phyloP scores from a whole-genome alignment of 345 rosid species.

The Heritiera fomes region DNA sequence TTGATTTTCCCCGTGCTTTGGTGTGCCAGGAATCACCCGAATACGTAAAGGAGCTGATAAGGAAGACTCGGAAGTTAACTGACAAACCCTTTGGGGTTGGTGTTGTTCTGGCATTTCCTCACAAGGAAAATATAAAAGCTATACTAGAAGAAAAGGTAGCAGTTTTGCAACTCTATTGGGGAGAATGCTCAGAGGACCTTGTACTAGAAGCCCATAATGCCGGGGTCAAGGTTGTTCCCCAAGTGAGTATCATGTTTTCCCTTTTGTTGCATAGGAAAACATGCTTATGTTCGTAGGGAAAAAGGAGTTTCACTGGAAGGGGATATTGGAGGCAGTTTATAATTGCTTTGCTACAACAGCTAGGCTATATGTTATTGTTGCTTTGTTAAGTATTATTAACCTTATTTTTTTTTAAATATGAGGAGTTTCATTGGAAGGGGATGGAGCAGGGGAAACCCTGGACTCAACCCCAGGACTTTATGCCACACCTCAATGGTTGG shows the following conservation, averaged over 20 bases:
- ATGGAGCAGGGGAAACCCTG: neutral
- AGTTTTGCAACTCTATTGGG: slow-evolving; percentile 85
- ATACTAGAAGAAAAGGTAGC: slow-evolving; percentile 75
- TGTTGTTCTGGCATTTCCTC: slow-evolving; percentile 78
- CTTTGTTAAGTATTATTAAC: neutral
- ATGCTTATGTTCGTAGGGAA: neutral
- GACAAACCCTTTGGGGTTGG: slow-evolving; percentile 82
- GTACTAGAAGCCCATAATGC: slow-evolving; percentile 58
- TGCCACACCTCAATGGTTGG: neutral
- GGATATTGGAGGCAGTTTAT: too few species aligned
- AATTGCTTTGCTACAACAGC: neutral
- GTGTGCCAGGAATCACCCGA: slow-evolving; percentile 66
- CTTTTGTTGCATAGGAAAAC: neutral
- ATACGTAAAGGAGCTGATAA: slow-evolving; percentile 58
- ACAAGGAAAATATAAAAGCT: slow-evolving; percentile 57
- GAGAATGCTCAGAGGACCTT: slow-evolving; percentile 67
- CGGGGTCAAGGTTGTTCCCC: slow-evolving; percentile 78
- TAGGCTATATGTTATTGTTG: neutral
- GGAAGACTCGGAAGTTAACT: slow-evolving; percentile 65
- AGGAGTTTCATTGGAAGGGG: neutral
- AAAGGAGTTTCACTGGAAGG: too few species aligned
- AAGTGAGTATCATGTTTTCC: slow-evolving; percentile 42
- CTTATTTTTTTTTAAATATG: neutral
- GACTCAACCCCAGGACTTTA: neutral
- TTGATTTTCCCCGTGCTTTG: slow-evolving; percentile 9